Evolutionary conservation across 305 asterid species (phyloP).

Genomic region (Plantago lanceolata): DNA sequence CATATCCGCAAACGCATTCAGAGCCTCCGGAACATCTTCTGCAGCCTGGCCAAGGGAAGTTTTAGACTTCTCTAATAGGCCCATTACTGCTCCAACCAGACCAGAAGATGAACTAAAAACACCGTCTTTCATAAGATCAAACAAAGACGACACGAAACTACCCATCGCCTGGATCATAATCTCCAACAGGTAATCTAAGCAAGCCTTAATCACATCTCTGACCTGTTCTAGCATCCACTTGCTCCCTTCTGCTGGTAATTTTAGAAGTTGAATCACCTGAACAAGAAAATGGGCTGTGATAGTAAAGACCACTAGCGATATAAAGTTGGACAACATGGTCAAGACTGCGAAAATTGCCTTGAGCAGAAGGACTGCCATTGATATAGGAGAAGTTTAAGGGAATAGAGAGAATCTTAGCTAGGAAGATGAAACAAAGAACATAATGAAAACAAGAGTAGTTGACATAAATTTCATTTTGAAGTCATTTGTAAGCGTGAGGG

Average conservation of each 20-base stretch:
- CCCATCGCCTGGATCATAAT: constrained; percentile 23
- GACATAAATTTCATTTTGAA: neutral
- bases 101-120: constrained; percentile 26
- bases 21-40: constrained; percentile 35
- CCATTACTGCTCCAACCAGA: constrained; percentile 26
- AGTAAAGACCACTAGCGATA: constrained; percentile 38
- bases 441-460: neutral
- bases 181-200: constrained; percentile 31
- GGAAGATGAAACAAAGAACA: constrained; percentile 13
- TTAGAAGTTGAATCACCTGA: constrained; percentile 38
- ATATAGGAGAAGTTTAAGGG: neutral
- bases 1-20: constrained; percentile 39
- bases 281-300: constrained; percentile 37
- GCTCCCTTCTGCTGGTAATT: constrained; percentile 40
- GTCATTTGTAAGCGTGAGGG: constrained; percentile 4
- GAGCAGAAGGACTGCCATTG: constrained; percentile 49
- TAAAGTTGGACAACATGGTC: constrained; percentile 25
- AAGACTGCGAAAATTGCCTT: constrained; percentile 36
- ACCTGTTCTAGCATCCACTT: constrained; percentile 33
- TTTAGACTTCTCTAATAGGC: constrained; percentile 34
- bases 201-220: constrained; percentile 22
- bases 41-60: constrained; percentile 32
- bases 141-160: constrained; percentile 30
- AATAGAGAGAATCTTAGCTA: constrained; percentile 4
- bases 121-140: constrained; percentile 36